phyloP scores from a whole-genome alignment of 2,329 filamentous ascomycete species.

The Macrophomina pseudophaseolina region DNA sequence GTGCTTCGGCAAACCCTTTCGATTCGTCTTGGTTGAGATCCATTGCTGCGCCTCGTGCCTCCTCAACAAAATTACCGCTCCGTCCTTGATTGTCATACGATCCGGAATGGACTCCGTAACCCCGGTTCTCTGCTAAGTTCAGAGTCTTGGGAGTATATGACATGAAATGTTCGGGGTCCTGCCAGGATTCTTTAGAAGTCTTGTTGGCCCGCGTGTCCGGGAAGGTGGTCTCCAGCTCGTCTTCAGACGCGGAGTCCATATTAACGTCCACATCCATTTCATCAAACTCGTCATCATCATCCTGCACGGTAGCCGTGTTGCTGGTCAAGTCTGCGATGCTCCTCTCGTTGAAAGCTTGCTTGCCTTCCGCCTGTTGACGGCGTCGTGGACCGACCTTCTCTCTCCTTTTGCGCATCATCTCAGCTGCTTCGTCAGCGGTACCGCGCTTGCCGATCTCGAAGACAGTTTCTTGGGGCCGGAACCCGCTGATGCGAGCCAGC shows the following conservation, averaged over 20 bases:
- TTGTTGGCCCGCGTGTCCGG: conserved; percentile 42
- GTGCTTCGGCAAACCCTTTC: conserved; percentile 78
- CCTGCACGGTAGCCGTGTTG: background rate
- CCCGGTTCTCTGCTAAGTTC: conserved; percentile 86
- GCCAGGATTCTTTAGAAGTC: conserved; percentile 61
- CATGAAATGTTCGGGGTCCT: conserved; percentile 94
- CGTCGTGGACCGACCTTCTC: conserved; percentile 69
- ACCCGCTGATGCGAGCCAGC: conserved; percentile 86
- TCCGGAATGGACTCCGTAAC: conserved; percentile 89
- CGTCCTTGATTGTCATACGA: conserved; percentile 57
- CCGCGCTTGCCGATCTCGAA: conserved; percentile 86
- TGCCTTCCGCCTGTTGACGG: conserved; percentile 49
- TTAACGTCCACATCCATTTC: conserved; percentile 24
- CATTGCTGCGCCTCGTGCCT: conserved; percentile 87
- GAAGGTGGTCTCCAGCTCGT: conserved; percentile 60
- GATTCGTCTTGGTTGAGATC: conserved; percentile 90
- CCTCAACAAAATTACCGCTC: conserved; percentile 79
- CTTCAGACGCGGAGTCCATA: conserved; percentile 53
- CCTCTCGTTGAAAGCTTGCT: conserved; percentile 29
- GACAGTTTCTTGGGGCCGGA: conserved; percentile 90
- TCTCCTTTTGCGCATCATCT: conserved; percentile 75
- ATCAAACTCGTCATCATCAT: conserved; percentile 34
- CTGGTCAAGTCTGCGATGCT: background rate
- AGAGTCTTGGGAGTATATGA: conserved; percentile 83
- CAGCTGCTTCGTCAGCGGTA: conserved; percentile 67